Conservation (phyloP, 2,329 filamentous ascomycete species). For the Macrophomina phaseolina region DNA sequence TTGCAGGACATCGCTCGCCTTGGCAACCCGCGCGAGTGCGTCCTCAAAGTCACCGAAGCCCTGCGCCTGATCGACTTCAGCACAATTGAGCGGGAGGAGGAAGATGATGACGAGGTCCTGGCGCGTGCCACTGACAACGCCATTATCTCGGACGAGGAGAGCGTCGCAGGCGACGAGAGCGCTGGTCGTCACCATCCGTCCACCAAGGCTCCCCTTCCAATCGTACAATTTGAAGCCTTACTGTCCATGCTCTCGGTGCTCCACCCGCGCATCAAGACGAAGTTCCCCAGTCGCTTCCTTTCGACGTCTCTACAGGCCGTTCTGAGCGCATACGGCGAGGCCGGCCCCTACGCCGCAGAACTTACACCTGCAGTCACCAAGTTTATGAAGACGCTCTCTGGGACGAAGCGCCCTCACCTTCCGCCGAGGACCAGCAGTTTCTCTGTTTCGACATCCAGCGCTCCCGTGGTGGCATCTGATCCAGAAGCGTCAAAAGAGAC, state of each 20-base stretch:
- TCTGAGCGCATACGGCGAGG: conserved; percentile 67
- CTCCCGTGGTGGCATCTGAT: conserved; percentile 54
- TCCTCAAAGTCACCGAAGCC: conserved; percentile 78
- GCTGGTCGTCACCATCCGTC: conserved; percentile 40
- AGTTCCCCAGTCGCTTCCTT: conserved; percentile 78
- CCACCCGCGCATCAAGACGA: conserved; percentile 76
- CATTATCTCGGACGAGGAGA: conserved; percentile 22
- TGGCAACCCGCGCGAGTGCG: conserved; percentile 81
- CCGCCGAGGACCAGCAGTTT: conserved; percentile 63
- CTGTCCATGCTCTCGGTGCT: conserved; percentile 75
- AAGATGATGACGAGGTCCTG: conserved; percentile 34
- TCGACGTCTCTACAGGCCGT: conserved; percentile 78
- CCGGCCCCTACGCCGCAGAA: conserved; percentile 62
- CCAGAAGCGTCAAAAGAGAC: conserved; percentile 59
- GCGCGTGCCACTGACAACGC: conserved; percentile 31
- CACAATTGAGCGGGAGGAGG: conserved; percentile 49
- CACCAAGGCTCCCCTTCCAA: conserved; percentile 45
- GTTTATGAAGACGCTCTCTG: conserved; percentile 71
- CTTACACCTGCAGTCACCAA: conserved; percentile 74
- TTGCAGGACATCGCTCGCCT: conserved; percentile 75
- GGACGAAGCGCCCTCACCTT: conserved; percentile 68
- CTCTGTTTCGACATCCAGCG: conserved; percentile 37
- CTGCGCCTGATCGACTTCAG: conserved; percentile 65
- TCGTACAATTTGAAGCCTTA: conserved; percentile 69
- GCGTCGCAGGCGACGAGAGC: conserved; percentile 31